These are phyloP conservation scores for Fusarium armeniacum DNA, from an alignment of 2,329 filamentous ascomycete genomes.

Conservation along the genomic window DNA sequence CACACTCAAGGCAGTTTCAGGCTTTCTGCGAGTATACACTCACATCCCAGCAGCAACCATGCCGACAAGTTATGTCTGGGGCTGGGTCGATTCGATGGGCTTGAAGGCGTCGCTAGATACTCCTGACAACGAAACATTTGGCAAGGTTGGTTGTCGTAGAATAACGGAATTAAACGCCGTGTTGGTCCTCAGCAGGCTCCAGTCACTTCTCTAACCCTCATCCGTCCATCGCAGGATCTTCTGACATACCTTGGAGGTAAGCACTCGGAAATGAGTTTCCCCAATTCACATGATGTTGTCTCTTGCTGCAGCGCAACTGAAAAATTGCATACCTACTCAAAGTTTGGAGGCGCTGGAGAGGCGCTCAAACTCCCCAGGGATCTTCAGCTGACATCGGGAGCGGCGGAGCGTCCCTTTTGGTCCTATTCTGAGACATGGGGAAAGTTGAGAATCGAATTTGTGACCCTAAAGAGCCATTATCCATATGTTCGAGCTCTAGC, in stretches of 20 bases:
- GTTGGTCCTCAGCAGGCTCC: conserved; percentile 26
- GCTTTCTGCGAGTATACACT: neutral
- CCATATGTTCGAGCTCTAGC: conserved; percentile 3
- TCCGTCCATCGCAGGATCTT: conserved; percentile 11
- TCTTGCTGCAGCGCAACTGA: conserved; percentile 1
- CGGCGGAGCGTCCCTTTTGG: conserved; percentile 30
- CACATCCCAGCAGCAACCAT: conserved; percentile 2
- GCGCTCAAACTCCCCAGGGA: conserved; percentile 9
- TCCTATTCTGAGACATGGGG: conserved; percentile 26
- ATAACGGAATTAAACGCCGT: conserved; percentile 20
- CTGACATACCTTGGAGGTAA: conserved; percentile 21
- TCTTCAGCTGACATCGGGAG: conserved; percentile 34
- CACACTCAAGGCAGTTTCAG: conserved; percentile 6
- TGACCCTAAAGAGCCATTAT: conserved; percentile 10
- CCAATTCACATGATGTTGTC: neutral
- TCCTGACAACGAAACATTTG: neutral
- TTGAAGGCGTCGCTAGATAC: conserved; percentile 2
- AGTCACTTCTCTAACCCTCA: conserved; percentile 1
- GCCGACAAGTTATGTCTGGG: conserved; percentile 1
- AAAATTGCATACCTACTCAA: conserved; percentile 13
- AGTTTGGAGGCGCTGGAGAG: conserved; percentile 1
- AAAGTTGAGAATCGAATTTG: conserved; percentile 24
- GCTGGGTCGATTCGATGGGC: neutral
- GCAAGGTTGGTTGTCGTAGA: conserved; percentile 4
- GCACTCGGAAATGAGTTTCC: conserved; percentile 7